phyloP scores from a whole-genome alignment of 2,329 filamentous ascomycete species.

The Lasiodiplodia sp. region DNA sequence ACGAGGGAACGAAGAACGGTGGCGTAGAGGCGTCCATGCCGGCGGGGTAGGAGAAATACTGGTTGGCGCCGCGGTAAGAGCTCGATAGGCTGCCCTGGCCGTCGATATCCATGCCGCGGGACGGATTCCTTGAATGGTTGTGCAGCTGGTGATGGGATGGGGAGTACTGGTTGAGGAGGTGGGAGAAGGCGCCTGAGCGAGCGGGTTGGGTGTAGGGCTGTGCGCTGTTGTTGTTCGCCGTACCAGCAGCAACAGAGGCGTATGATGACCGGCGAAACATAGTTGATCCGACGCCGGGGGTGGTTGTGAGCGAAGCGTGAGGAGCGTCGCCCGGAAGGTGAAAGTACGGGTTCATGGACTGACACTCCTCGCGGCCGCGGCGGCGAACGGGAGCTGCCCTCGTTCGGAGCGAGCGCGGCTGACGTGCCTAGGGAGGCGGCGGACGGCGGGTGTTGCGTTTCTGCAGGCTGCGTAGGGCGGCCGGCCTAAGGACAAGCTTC shows the following conservation, averaged over 20 bases:
- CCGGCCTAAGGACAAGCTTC: slow-evolving; percentile 18
- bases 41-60: slow-evolving; percentile 34
- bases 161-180: slow-evolving; percentile 59
- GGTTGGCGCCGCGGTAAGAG: slow-evolving; percentile 13
- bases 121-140: slow-evolving; percentile 41
- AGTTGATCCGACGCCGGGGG: slow-evolving; percentile 29
- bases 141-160: slow-evolving; percentile 34
- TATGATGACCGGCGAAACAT: slow-evolving; percentile 64
- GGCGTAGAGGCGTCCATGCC: slow-evolving; percentile 43
- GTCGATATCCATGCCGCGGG: slow-evolving; percentile 50
- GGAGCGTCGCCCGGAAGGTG: slow-evolving; percentile 13
- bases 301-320: slow-evolving; percentile 26
- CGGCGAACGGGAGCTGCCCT: slow-evolving; percentile 21
- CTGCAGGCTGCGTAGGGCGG: slow-evolving; percentile 6
- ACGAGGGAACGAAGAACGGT: slow-evolving; percentile 82
- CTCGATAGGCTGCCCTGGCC: slow-evolving; percentile 15
- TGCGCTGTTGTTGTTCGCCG: slow-evolving; percentile 45
- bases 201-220: slow-evolving; percentile 45
- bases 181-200: slow-evolving; percentile 58
- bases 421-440: background rate
- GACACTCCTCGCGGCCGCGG: slow-evolving; percentile 24
- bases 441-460: background rate
- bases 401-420: slow-evolving; percentile 7
- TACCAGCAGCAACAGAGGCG: slow-evolving; percentile 66
- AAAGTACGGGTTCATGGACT: slow-evolving; percentile 27